These are phyloP conservation scores for Aspergillus sp. DNA, from an alignment of 2,329 filamentous ascomycete species.

Conservation along the genomic window DNA sequence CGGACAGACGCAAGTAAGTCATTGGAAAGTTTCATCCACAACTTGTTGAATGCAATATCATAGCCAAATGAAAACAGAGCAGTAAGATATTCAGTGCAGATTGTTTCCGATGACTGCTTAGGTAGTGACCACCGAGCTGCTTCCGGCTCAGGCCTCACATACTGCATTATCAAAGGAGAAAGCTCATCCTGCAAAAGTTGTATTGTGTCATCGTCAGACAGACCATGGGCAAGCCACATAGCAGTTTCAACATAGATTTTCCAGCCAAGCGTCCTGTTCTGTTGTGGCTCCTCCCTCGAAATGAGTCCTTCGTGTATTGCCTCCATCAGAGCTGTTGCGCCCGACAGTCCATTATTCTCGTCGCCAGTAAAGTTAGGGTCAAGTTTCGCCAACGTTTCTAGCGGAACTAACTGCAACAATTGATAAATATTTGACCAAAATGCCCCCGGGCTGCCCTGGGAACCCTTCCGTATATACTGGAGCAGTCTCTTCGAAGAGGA, in stretches of 20 bases:
- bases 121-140: constrained; percentile 53
- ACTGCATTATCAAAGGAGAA: constrained; percentile 54
- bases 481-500: constrained; percentile 60
- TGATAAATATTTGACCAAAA: constrained; percentile 72
- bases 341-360: constrained; percentile 41
- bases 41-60: constrained; percentile 50
- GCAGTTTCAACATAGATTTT: constrained; percentile 68
- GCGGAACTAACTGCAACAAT: constrained; percentile 60
- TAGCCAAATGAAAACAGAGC: constrained; percentile 43
- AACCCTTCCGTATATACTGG: constrained; percentile 77
- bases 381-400: constrained; percentile 42
- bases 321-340: constrained; percentile 61
- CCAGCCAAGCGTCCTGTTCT: constrained; percentile 70
- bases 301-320: constrained; percentile 71
- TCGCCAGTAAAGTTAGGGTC: constrained; percentile 23
- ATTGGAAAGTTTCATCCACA: constrained; percentile 65
- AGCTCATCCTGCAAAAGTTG: constrained; percentile 50
- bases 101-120: constrained; percentile 33
- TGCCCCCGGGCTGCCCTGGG: constrained; percentile 68
- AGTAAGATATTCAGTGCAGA: constrained; percentile 42
- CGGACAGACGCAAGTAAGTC: constrained; percentile 67
- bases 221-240: constrained; percentile 52
- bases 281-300: constrained; percentile 70
- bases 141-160: constrained; percentile 50
- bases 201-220: constrained; percentile 49